Percentiles rank a stretch among this genome's conserved stretches.
Conservation (phyloP, 2,329 filamentous ascomycete genomes). For the Talaromyces funiculosus region DNA sequence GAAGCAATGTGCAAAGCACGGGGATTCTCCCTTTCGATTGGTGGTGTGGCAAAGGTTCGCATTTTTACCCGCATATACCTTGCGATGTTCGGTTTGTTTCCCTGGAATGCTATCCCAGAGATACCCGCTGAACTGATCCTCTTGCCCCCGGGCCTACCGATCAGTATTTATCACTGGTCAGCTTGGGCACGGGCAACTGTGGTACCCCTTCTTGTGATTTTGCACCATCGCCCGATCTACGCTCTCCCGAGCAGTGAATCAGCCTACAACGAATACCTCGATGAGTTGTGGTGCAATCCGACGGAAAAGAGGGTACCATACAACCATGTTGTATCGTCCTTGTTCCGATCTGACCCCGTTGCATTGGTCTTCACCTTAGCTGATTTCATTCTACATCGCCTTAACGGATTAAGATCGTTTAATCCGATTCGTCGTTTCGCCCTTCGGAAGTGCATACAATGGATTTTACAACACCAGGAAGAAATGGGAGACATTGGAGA, state of each 20-base stretch:
- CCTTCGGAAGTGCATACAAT: not conserved
- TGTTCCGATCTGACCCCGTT: not conserved
- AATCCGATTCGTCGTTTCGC: not conserved
- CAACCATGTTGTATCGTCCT: not conserved
- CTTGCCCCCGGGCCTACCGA: slow-evolving; percentile 20
- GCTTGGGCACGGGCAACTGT: not conserved
- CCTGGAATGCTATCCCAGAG: slow-evolving; percentile 29
- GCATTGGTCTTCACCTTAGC: not conserved
- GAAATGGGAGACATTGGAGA: not conserved
- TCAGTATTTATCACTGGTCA: slow-evolving; percentile 26
- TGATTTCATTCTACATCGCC: not conserved
- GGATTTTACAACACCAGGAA: not conserved
- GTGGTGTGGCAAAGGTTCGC: slow-evolving; percentile 28
- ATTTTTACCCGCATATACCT: slow-evolving; percentile 27
- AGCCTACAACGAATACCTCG: slow-evolving; percentile 20
- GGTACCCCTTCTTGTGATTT: slow-evolving; percentile 5
- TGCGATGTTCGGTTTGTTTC: slow-evolving; percentile 30
- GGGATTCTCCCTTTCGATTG: slow-evolving; percentile 8
- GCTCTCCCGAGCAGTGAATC: not conserved
- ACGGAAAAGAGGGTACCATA: slow-evolving; percentile 20
- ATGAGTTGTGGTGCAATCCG: slow-evolving; percentile 29
- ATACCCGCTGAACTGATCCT: slow-evolving; percentile 31
- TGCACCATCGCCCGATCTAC: slow-evolving; percentile 3
- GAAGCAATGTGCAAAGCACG: not conserved
- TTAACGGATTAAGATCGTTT: not conserved